phyloP scores from a whole-genome alignment of 2,329 filamentous ascomycete genomes.

The Ophiostoma sp. region DNA sequence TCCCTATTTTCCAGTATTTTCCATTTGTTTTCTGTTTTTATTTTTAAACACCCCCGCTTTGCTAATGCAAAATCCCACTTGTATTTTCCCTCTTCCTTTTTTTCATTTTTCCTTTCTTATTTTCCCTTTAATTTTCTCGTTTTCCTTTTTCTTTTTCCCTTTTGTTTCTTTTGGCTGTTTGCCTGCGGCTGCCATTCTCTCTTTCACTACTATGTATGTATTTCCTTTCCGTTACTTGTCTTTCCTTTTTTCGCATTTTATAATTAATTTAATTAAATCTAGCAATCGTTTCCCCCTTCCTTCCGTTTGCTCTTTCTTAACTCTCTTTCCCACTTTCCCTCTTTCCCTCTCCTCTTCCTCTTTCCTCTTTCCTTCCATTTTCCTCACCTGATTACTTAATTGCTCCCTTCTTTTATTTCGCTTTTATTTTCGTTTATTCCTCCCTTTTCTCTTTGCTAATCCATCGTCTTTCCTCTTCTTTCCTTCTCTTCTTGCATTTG shows the following conservation, averaged over 20 bases:
- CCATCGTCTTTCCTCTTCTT: background rate
- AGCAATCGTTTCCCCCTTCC: constrained; percentile 2
- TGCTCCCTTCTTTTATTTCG: constrained; percentile 3
- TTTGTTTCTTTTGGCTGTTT: background rate
- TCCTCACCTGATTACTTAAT: background rate
- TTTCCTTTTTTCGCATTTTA: background rate
- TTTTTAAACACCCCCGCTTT: constrained; percentile 1
- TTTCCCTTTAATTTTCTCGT: background rate
- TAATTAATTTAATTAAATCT: background rate
- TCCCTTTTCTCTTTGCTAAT: background rate
- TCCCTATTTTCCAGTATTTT: background rate
- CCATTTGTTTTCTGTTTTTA: background rate
- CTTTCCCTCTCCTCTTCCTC: background rate
- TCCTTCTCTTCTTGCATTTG: background rate
- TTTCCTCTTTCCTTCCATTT: constrained; percentile 4
- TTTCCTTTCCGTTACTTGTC: background rate
- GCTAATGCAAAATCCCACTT: constrained; percentile 1
- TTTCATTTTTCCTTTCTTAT: constrained; percentile 3
- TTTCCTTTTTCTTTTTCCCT: background rate
- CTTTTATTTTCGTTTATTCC: constrained; percentile 5
- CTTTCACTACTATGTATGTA: background rate
- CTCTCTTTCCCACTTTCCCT: constrained; percentile 10
- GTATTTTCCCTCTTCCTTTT: background rate
- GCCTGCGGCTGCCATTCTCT: background rate
- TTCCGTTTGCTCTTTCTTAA: background rate